phyloP scores from a whole-genome alignment of 2,329 filamentous ascomycete genomes.

The Canariomyces notabilis region DNA sequence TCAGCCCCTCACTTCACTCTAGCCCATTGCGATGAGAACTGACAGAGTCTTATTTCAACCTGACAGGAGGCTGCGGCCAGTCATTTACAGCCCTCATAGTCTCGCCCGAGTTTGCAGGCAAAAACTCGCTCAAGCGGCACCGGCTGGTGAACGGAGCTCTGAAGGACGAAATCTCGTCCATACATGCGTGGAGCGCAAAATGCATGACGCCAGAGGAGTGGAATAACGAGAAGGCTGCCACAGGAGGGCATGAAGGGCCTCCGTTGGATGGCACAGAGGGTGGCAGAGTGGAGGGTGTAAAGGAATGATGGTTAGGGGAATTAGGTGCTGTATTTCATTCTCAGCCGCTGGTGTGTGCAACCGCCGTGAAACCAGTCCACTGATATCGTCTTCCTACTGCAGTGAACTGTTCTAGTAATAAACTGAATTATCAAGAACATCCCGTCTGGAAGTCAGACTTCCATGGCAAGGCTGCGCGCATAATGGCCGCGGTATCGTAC shows the following conservation, averaged over 20 bases:
- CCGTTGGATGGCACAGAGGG: constrained; percentile 41
- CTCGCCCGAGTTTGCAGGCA: constrained; percentile 63
- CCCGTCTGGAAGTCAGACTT: too few species aligned
- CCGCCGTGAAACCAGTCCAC: too few species aligned
- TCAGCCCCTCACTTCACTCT: not conserved
- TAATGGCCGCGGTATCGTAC: too few species aligned
- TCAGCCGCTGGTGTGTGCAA: too few species aligned
- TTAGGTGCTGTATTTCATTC: too few species aligned
- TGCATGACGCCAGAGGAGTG: constrained; percentile 90
- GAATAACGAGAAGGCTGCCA: constrained; percentile 44
- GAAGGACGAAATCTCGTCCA: constrained; percentile 81
- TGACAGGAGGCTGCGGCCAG: constrained; percentile 56
- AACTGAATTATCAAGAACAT: too few species aligned
- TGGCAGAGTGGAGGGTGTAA: constrained; percentile 39
- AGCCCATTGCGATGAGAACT: not conserved
- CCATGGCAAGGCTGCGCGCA: too few species aligned
- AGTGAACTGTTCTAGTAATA: too few species aligned
- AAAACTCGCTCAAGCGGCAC: constrained; percentile 76
- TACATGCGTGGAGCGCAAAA: constrained; percentile 93
- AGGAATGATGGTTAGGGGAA: constrained; percentile 24
- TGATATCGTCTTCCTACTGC: too few species aligned
- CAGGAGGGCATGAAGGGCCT: constrained; percentile 30
- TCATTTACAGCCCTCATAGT: constrained; percentile 56
- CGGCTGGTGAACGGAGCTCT: constrained; percentile 78
- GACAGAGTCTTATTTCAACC: constrained; percentile 1